phyloP scores from a whole-genome alignment of 805 yeast species.

The Ogataea polymorpha region DNA sequence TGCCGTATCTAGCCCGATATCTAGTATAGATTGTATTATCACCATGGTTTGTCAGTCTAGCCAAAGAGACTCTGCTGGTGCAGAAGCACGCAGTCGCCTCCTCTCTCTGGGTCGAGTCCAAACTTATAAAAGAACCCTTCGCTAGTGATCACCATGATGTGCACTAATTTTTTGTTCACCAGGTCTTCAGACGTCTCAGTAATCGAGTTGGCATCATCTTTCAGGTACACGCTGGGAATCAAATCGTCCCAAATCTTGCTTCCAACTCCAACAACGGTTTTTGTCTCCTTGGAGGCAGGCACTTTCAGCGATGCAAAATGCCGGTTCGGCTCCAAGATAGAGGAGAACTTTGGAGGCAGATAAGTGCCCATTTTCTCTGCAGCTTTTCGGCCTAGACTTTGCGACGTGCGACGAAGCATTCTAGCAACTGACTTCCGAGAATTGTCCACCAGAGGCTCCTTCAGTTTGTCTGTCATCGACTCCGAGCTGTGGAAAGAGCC shows the following conservation, averaged over 20 bases:
- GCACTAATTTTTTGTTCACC: conserved; percentile 33
- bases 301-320: conserved; percentile 80
- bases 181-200: conserved; percentile 21
- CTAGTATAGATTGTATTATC: conserved; percentile 12
- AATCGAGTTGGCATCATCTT: conserved; percentile 15
- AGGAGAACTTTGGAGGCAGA: conserved; percentile 78
- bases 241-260: conserved; percentile 27
- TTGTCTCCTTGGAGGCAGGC: conserved; percentile 41
- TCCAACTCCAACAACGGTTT: conserved; percentile 49
- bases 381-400: conserved; percentile 70
- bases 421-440: conserved; percentile 72
- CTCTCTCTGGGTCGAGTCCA: conserved; percentile 81
- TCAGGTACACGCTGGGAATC: conserved; percentile 22
- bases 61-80: conserved; percentile 44
- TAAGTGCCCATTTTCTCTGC: conserved; percentile 90
- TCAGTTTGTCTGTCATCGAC: conserved; percentile 21
- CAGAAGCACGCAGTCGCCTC: conserved; percentile 88
- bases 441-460: conserved; percentile 69
- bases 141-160: conserved; percentile 77
- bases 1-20: conserved; percentile 4
- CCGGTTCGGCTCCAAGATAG: conserved; percentile 85
- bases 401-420: conserved; percentile 73
- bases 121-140: conserved; percentile 85
- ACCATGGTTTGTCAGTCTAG: conserved; percentile 1
- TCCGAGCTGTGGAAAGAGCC: conserved; percentile 29